Base-by-base conservation (phyloP, 495 filamentous ascomycete genomes). In the Hypomontagnella monticulosa region DNA sequence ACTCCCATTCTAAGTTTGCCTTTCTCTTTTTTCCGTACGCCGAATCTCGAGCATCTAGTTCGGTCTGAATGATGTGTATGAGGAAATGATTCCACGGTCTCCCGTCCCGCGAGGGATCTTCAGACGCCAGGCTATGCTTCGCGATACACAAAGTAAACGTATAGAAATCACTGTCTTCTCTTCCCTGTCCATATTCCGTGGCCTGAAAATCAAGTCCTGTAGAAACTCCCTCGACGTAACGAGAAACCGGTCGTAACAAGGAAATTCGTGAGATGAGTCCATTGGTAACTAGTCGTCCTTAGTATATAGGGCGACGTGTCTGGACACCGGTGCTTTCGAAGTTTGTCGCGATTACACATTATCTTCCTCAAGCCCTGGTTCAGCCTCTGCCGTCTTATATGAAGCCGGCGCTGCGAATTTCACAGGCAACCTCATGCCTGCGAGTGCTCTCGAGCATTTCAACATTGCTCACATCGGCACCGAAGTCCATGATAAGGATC, bases 401-500 rank as follows among this genome's bases (percentile, higher is more conserved):
- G 40, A 73, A 73, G 19, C 70, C 67, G 19, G 63, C 67, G 18
- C 70, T 58, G 42, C 54, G 67, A 52, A 61, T 65, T 53, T 56
- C 64, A 20, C 56, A 71, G 33, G 62, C 67, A 57, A 42, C 62
- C 50, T 69, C 73, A 7, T 53, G 63, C 55, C 56, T 71, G 32
- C 72, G 68, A 52, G 48, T 37, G 50, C 80, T 84, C 66, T 85
- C 80, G 15, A 88, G 71, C 71, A 82, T 76, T 38, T 85, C 80
- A 16, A 88, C 80, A 52, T 82, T 78, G 41, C 78, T 64, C 8
- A 88, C 76, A 53, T 75, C 79, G n/a, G 80, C 81, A 14, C 89
- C 89, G 70, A 92, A 93, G 79, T 99, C 95, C 81, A 99, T 85
- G n/a, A 99, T 88, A 18, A 97, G 80, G 30, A 91, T 90, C 65